Conservation (phyloP, 352 stramenopile species). For the Hyaloperonospora brassicae region DNA sequence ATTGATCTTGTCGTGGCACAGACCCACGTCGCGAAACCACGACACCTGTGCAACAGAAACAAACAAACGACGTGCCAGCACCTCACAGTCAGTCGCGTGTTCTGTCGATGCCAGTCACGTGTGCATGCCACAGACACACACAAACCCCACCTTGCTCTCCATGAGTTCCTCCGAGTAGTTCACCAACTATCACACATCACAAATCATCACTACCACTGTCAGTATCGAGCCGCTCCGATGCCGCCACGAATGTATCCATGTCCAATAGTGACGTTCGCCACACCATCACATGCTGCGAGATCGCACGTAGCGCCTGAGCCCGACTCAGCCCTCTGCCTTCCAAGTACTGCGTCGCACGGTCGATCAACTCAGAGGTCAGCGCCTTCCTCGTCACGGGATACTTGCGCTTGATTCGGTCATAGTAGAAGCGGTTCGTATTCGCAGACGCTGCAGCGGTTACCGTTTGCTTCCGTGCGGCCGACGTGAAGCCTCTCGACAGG, state of each 20-base stretch:
- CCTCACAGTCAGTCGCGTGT: background rate
- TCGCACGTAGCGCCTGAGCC: constrained; percentile 22
- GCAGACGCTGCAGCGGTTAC: background rate
- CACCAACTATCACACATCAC: constrained; percentile 14
- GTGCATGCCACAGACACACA: no score
- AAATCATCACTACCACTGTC: background rate
- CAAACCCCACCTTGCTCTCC: constrained; percentile 28
- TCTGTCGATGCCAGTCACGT: background rate
- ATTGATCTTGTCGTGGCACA: constrained; percentile 11
- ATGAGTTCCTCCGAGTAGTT: constrained; percentile 27
- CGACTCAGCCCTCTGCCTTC: constrained; percentile 24
- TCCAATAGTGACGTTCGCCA: background rate
- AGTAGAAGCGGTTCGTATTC: constrained; percentile 19
- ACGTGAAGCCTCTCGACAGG: constrained; percentile 6
- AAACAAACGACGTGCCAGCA: no score
- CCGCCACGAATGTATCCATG: background rate
- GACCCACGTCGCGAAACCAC: constrained; percentile 5
- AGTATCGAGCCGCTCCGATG: background rate
- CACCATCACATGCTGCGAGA: constrained; percentile 34
- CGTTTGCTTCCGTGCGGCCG: constrained; percentile 3
- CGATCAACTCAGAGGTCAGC: constrained; percentile 14
- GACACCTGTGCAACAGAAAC: background rate
- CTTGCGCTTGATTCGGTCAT: constrained; percentile 37
- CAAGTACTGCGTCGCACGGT: constrained; percentile 29
- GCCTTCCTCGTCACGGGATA: constrained; percentile 7